Conservation (phyloP, 129 eudicot species). For the Solidago caesia region DNA sequence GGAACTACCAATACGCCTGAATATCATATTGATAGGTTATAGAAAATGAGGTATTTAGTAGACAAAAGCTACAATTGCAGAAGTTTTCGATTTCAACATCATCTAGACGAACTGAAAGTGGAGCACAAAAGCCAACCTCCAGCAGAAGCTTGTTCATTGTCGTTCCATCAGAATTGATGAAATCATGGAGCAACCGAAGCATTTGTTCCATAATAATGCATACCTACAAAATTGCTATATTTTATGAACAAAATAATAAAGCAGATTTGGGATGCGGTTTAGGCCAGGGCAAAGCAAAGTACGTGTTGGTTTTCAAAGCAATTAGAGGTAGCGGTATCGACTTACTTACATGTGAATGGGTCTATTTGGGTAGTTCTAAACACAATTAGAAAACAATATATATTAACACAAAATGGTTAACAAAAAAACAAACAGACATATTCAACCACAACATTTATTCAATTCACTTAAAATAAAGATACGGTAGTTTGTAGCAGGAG, state of each 20-base stretch:
- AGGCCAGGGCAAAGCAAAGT: too few relatives aligned
- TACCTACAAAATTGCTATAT: slow-evolving; percentile 46
- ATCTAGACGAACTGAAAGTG: background rate
- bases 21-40: background rate
- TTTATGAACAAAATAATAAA: background rate
- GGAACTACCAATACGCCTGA: slow-evolving; percentile 95
- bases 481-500: too few relatives aligned
- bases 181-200: slow-evolving; percentile 90
- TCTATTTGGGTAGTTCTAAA: too few relatives aligned
- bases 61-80: background rate
- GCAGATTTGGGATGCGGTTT: too few relatives aligned
- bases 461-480: too few relatives aligned
- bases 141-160: slow-evolving; percentile 81
- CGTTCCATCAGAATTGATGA: slow-evolving; percentile 90
- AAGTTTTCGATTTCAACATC: background rate
- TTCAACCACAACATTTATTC: too few relatives aligned
- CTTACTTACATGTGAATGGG: too few relatives aligned
- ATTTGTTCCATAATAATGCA: slow-evolving; percentile 96
- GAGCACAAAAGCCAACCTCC: slow-evolving; percentile 54
- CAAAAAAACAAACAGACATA: too few relatives aligned
- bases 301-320: too few relatives aligned
- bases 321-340: too few relatives aligned
- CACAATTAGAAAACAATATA: too few relatives aligned
- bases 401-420: too few relatives aligned
- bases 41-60: background rate